These are phyloP conservation scores for Leccinellum luteum DNA, from an alignment of 768 basidiomycete genomes.

Conservation along the genomic window DNA sequence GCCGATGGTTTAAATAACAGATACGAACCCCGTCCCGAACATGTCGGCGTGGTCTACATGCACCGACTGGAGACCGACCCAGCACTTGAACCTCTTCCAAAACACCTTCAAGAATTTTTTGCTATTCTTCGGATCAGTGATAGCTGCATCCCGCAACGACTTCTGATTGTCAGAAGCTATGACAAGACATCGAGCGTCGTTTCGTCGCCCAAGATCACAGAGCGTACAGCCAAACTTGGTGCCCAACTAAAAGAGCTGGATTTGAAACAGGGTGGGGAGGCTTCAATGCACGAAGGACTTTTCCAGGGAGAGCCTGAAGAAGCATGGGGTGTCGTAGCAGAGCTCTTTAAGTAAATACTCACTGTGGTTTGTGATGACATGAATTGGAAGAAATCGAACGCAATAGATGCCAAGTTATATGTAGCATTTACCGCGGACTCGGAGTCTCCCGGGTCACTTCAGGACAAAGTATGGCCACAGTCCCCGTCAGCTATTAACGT, in stretches of 20 bases:
- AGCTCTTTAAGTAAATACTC: conserved; percentile 3
- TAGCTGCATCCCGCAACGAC: neutral
- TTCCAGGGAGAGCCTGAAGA: conserved; percentile 11
- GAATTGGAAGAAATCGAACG: neutral
- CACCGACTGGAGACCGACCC: conserved; percentile 20
- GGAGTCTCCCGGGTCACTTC: no score
- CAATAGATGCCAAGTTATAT: neutral
- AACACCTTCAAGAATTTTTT: conserved; percentile 7
- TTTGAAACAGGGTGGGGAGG: neutral
- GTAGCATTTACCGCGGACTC: no score
- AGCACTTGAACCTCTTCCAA: neutral
- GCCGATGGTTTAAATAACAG: neutral
- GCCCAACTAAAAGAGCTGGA: neutral
- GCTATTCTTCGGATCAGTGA: neutral
- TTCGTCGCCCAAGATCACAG: neutral
- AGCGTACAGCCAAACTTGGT: neutral
- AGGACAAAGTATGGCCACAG: no score
- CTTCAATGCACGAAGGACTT: neutral
- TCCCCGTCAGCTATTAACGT: no score
- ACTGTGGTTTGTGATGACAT: neutral
- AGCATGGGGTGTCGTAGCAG: conserved; percentile 13
- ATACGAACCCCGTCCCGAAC: neutral
- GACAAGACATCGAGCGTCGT: conserved; percentile 7
- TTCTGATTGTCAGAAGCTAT: conserved; percentile 13
- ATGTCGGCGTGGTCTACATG: conserved; percentile 17